Base-by-base conservation (phyloP, 208 protist species). In the Blechomonas ayalai region DNA sequence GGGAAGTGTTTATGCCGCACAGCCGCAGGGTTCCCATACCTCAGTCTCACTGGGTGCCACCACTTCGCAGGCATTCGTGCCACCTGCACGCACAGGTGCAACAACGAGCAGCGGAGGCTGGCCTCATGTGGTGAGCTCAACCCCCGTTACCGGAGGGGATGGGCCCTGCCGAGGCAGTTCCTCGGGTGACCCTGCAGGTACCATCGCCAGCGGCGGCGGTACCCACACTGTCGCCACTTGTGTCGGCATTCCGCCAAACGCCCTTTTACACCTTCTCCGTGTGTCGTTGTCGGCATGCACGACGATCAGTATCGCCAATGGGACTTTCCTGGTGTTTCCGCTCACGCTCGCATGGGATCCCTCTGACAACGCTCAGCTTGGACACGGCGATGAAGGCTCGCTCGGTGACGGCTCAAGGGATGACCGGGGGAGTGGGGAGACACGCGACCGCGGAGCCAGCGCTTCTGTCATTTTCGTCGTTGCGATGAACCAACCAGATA, bases 301-400 rank as follows among this genome's bases (percentile, higher is more conserved):
- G 13, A 83, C 79, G 6, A 80, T 88, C 44, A 63, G 68, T 38
- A 67, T 88, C 49, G 73, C 65, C n/a, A 76, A 73, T 48, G 63
- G 59, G 41, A 90, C 76, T 0, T 81, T 90, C 36, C 62, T 89
- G 13, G 60, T 82, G 28, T 89, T 73, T 31, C 80, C 74, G 5
- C 22, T 89, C 13, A 38, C 13, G 12, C 26, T 37, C 13, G 34
- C 38, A 9, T 23, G 38, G 31, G 16, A 9, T 24, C 16, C 4
- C 20, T n/a, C n/a, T n/a, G n/a, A n/a, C n/a, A n/a, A n/a, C n/a
- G n/a, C n/a, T n/a, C n/a, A n/a, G n/a, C n/a, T n/a, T n/a, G n/a
- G n/a, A n/a, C n/a, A n/a, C n/a, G n/a, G n/a, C n/a, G n/a, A n/a
- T n/a, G n/a, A n/a, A n/a, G n/a, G n/a, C n/a, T n/a, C n/a, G n/a